A percentile compares a stretch with the other conserved stretches of the same genome.
phyloP scores from a whole-genome alignment of 2,329 filamentous ascomycete genomes.

The Metarhizium anisopliae region DNA sequence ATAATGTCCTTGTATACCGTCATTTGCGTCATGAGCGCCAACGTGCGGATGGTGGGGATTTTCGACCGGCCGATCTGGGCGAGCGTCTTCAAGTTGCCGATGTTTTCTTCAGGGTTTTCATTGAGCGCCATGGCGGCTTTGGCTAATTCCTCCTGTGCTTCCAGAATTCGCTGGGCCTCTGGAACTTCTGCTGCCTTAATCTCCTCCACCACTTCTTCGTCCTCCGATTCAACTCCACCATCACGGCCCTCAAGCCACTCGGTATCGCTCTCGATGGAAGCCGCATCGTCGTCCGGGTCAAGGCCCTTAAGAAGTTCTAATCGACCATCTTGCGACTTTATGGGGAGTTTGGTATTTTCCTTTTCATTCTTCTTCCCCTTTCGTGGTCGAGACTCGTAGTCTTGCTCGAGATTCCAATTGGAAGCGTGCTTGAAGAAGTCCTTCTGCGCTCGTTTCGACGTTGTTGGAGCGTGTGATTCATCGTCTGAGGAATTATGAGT shows the following conservation, averaged over 20 bases:
- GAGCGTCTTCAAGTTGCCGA: constrained; percentile 67
- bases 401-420: constrained; percentile 85
- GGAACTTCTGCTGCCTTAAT: constrained; percentile 56
- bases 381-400: constrained; percentile 73
- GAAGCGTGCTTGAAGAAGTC: constrained; percentile 66
- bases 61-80: constrained; percentile 62
- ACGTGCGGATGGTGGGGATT: constrained; percentile 69
- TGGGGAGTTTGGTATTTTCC: constrained; percentile 69
- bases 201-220: constrained; percentile 30
- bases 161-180: constrained; percentile 67
- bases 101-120: constrained; percentile 87
- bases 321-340: constrained; percentile 73
- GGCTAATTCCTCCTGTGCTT: constrained; percentile 88
- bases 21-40: constrained; percentile 78
- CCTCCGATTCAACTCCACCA: constrained; percentile 40
- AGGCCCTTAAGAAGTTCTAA: constrained; percentile 51
- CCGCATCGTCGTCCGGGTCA: constrained; percentile 52
- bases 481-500: constrained; percentile 42
- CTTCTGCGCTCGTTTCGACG: constrained; percentile 39
- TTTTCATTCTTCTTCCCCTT: constrained; percentile 68
- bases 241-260: constrained; percentile 56
- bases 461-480: constrained; percentile 24
- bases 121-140: constrained; percentile 73
- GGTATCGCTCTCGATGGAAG: constrained; percentile 48
- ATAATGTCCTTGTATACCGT: constrained; percentile 94